Base-by-base conservation (phyloP, 106 monocot species). In the Triglochin maritima region DNA sequence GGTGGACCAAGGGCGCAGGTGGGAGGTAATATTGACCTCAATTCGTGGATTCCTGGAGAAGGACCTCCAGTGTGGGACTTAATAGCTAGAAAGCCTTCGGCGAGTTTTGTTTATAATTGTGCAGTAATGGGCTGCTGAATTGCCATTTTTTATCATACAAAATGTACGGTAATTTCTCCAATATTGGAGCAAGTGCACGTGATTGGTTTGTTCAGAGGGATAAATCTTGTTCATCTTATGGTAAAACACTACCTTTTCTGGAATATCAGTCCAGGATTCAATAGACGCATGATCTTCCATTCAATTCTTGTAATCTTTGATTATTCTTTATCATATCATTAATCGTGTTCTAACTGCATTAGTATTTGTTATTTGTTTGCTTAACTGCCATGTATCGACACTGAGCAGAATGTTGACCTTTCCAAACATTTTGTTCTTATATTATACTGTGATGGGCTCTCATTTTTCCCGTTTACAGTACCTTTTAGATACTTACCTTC, bases 61-160 rank as follows among this genome's bases (percentile, higher is more conserved):
- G 89, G 80, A 13, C 76, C 81, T 4, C 93, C 89, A 14, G 54
- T 69, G 50, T 93, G 89, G 93, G 83, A 82, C 11, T 71, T 86
- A 69, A 93, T 93, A 49, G 93, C 78, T 45, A 84, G 75, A 61
- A 83, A 81, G 60, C 83, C 68, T 45, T 89, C 84, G 0, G 89
- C 86, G 53, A 84, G 80, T 79, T 93, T 93, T 82, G 93, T 89
- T 55, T 93, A 82, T 82, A 93, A 93, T 50, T 89, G 89, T 74
- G 86, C 93, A 17, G 89, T 93, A 56, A 89, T 93, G 89, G 79
- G 84, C 50, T 93, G 93, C 80, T 93, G 84, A 93, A 63, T 56
- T 69, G 15, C 65, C 64, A 9, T 54, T 55, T 58, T 66, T 73
- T 62, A n/a, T 29, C 44, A 49, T 61, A 50, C 7, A 62, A 17